Conservation (phyloP, 345 rosid genomes). For the Lumnitzera racemosa region DNA sequence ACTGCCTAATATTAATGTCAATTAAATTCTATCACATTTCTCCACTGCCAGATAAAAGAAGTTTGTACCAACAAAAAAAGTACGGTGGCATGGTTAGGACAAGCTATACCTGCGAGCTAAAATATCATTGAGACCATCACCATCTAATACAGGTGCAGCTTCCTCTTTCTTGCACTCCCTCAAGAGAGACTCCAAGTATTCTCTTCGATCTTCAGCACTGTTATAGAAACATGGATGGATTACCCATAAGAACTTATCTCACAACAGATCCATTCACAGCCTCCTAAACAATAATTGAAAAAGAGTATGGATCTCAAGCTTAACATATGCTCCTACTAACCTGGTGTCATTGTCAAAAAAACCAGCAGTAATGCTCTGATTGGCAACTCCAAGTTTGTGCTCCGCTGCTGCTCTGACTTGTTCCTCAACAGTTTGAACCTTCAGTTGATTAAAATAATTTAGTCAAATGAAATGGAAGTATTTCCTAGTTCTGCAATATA, state of each 20-base stretch:
- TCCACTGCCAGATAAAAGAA: too few species aligned
- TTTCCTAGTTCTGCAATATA: neutral
- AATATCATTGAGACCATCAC: constrained; percentile 71
- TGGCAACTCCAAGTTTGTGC: constrained; percentile 95
- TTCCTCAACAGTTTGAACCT: constrained; percentile 95
- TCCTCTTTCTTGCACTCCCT: constrained; percentile 94
- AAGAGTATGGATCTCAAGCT: neutral
- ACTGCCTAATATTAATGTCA: too few species aligned
- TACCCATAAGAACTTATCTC: neutral
- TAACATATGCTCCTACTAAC: constrained; percentile 19
- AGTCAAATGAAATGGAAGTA: constrained; percentile 8
- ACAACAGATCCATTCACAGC: neutral
- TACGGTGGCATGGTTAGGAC: neutral
- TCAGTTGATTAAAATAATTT: neutral
- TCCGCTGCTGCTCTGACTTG: constrained; percentile 95
- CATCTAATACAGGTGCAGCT: constrained; percentile 79
- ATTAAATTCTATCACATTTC: too few species aligned
- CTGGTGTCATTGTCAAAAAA: constrained; percentile 94
- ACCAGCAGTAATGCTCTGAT: constrained; percentile 96
- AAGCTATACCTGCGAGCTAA: constrained; percentile 72
- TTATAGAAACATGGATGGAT: constrained; percentile 13
- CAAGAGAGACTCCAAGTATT: constrained; percentile 77
- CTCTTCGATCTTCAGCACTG: constrained; percentile 95
- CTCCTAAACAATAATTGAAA: too few species aligned
- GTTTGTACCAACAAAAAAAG: too few species aligned